Conservation (phyloP, 345 rosid species). For the Lepidium aucheri region DNA sequence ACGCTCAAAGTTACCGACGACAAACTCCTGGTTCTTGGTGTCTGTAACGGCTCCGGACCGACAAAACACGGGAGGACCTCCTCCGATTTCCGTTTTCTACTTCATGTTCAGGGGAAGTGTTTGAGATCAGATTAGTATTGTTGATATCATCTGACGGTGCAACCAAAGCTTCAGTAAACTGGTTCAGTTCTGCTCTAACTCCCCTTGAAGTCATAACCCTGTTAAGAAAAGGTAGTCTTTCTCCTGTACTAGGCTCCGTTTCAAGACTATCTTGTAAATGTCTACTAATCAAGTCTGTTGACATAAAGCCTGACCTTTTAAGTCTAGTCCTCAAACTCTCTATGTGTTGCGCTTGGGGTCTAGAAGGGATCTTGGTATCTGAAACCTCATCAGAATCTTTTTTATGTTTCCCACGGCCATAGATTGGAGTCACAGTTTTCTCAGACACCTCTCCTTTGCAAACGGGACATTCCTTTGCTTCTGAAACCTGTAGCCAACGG, state of each 20-base stretch:
- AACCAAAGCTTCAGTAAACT: conserved; percentile 27
- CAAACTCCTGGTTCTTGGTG: conserved; percentile 17
- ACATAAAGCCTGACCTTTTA: conserved; percentile 41
- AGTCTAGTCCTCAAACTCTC: conserved; percentile 79
- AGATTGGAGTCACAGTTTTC: conserved; percentile 76
- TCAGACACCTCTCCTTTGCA: conserved; percentile 78
- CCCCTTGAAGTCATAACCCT: conserved; percentile 47
- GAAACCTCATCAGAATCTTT: conserved; percentile 41
- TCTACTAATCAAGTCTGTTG: conserved; percentile 61
- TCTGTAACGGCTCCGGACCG: conserved; percentile 32
- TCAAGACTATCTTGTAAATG: conserved; percentile 53
- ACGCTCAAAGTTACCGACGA: conserved; percentile 27
- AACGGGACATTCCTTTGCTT: conserved; percentile 87
- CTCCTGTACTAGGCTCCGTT: conserved; percentile 40
- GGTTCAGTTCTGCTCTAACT: conserved; percentile 54
- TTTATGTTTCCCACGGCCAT: conserved; percentile 56
- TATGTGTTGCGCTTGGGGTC: conserved; percentile 63
- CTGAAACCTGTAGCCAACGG: conserved; percentile 62
- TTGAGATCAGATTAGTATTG: conserved; percentile 37
- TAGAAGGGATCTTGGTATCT: conserved; percentile 49
- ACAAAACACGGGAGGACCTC: conserved; percentile 19
- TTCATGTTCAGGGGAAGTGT: conserved; percentile 30
- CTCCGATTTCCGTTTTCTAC: conserved; percentile 32
- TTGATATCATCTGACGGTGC: background rate
- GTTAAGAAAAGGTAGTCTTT: conserved; percentile 29